These are phyloP conservation scores for Wickerhamomyces hampshirensis DNA, from an alignment of 805 yeast genomes.

Conservation along the genomic window DNA sequence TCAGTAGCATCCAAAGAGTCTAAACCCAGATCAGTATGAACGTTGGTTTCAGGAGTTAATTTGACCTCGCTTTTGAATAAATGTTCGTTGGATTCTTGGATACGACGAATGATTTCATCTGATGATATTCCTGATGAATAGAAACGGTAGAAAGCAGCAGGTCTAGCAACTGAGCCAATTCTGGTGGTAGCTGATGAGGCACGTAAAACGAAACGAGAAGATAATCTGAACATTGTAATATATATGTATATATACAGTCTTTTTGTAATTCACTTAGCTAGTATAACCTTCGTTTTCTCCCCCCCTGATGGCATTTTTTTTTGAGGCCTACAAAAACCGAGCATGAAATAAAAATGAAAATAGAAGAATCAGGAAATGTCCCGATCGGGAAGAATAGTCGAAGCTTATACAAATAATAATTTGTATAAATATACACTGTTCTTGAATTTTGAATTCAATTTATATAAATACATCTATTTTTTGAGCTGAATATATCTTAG, in stretches of 20 bases:
- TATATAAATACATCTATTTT: not conserved
- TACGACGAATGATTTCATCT: constrained; percentile 79
- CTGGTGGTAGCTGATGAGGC: constrained; percentile 24
- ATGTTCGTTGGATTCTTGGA: constrained; percentile 68
- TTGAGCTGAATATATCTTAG: not conserved
- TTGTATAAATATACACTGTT: too few relatives aligned
- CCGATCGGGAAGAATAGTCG: too few relatives aligned
- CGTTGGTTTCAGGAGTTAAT: constrained; percentile 32
- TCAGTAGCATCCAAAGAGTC: constrained; percentile 95
- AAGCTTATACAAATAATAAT: too few relatives aligned
- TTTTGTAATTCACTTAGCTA: not conserved
- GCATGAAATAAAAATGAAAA: too few relatives aligned
- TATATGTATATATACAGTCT: not conserved
- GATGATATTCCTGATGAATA: constrained; percentile 62
- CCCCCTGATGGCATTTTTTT: too few relatives aligned
- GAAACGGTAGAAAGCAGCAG: constrained; percentile 32
- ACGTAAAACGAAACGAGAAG: constrained; percentile 36
- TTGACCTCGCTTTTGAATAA: constrained; percentile 54
- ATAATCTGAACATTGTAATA: constrained; percentile 45
- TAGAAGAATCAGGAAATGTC: too few relatives aligned
- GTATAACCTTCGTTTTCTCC: too few relatives aligned
- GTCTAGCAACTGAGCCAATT: constrained; percentile 21
- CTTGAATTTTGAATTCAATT: too few relatives aligned
- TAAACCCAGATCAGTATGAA: constrained; percentile 64
- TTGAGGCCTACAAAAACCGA: too few relatives aligned